Base-by-base conservation (phyloP, 148 eudicot genomes). In the Polygonum aviculare region DNA sequence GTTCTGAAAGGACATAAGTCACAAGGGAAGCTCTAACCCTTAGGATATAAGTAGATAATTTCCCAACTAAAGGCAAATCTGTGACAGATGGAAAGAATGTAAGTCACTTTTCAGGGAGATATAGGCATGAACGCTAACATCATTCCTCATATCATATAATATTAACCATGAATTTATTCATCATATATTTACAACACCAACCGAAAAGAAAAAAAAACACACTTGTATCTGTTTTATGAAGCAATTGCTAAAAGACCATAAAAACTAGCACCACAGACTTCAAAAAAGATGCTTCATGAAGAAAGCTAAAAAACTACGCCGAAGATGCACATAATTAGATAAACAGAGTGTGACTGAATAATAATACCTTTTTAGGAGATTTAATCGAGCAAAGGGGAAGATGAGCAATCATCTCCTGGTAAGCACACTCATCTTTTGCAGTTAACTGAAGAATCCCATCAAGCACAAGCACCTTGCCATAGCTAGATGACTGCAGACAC, bases 221-320 rank as follows among this genome's bases (percentile, higher is more conserved):
- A 36, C 10, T 36, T 67, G 44, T 15, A 36, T 7, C 38, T 44
- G 47, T 67, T 67, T 67, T 35, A 67, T 67, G 45, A 67, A 67
- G 21, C 72, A 38, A 63, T 10, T 33, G 2, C 40, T 63, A 63
- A 63, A 63, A 63, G 40, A 44, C 70, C 15, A 31, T 16, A 18
- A 51, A 51, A 16, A 36, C 72, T 9, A 67, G 72, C 72, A 67
- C 6, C 1, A 36, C 44, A 35, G 38, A 67, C 41, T 35, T 38
- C 11, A 67, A 15, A 36, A 65, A 12, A 12, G 4, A 22, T 14
- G 72, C 41, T 67, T 36, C 44, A 12, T 65, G 71, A 39, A 35
- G 75, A 67, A 67, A 67, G 41, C 71, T 59, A 60, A 81, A 95
- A 94, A 96, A 90, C 88, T 5, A 59, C 5, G 35, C 26, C 22